phyloP scores from a whole-genome alignment of 352 stramenopile species.

The Phytophthora citricola region DNA sequence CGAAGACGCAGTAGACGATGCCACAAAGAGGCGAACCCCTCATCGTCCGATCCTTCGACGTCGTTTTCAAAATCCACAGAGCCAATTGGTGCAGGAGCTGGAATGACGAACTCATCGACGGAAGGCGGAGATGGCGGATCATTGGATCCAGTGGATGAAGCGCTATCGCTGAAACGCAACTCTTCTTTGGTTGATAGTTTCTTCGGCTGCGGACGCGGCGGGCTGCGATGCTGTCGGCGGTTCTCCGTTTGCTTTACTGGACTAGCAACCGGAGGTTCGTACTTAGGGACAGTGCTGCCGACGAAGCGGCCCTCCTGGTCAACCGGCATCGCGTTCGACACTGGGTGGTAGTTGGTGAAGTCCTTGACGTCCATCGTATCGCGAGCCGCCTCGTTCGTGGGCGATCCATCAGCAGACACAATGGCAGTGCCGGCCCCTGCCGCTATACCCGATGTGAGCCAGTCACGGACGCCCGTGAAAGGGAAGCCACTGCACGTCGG shows the following conservation, averaged over 20 bases:
- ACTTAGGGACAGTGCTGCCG: slow-evolving; percentile 24
- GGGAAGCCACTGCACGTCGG: slow-evolving; percentile 76
- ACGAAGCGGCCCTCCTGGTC: slow-evolving; percentile 78
- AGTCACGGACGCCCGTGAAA: slow-evolving; percentile 83
- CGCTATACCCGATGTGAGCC: slow-evolving; percentile 60
- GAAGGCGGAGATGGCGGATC: slow-evolving; percentile 39
- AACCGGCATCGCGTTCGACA: slow-evolving; percentile 51
- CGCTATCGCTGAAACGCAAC: slow-evolving; percentile 27
- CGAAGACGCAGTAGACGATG: slow-evolving; percentile 18
- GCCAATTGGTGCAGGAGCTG: slow-evolving; percentile 15
- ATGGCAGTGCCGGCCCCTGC: slow-evolving; percentile 1
- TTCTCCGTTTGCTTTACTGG: slow-evolving; percentile 16
- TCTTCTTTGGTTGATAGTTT: slow-evolving; percentile 29
- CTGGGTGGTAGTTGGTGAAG: slow-evolving; percentile 71
- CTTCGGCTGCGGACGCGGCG: slow-evolving; percentile 15
- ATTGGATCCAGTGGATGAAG: slow-evolving; percentile 37
- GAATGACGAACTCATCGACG: slow-evolving; percentile 36
- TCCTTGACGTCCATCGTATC: slow-evolving; percentile 82
- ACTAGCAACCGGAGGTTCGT: slow-evolving; percentile 15
- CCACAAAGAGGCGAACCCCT: slow-evolving; percentile 38
- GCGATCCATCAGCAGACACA: slow-evolving; percentile 10
- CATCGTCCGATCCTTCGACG: slow-evolving; percentile 34
- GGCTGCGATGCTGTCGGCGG: slow-evolving; percentile 14
- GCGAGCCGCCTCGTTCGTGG: slow-evolving; percentile 51
- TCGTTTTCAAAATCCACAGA: slow-evolving; percentile 25